These are phyloP conservation scores for Polyporus arcularius DNA, from an alignment of 768 basidiomycete species.

Conservation along the genomic window DNA sequence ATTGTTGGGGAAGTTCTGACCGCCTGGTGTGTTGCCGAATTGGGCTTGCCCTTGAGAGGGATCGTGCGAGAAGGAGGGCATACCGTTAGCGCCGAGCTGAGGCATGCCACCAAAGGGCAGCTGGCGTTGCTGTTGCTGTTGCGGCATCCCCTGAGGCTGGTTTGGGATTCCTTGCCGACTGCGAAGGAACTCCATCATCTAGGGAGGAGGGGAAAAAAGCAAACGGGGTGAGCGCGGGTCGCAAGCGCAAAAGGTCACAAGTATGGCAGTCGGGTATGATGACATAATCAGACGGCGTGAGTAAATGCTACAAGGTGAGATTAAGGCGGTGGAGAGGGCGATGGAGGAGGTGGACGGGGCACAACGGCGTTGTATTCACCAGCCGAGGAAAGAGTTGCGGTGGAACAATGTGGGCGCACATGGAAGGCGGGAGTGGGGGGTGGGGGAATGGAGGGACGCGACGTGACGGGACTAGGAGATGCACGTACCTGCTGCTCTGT, in stretches of 20 bases:
- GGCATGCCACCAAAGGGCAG: slow-evolving; percentile 1
- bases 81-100: slow-evolving; percentile 8
- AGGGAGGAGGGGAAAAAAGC: neutral
- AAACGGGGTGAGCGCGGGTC: slow-evolving; percentile 11
- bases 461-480: slow-evolving; percentile 6
- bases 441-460: slow-evolving; percentile 15
- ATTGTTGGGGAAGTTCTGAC: slow-evolving; percentile 9
- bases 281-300: slow-evolving; percentile 33
- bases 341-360: neutral
- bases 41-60: slow-evolving; percentile 9
- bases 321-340: slow-evolving; percentile 23
- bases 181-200: slow-evolving; percentile 23
- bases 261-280: slow-evolving; percentile 26
- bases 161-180: neutral
- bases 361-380: no score
- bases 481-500: slow-evolving; percentile 22
- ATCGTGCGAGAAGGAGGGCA: slow-evolving; percentile 9
- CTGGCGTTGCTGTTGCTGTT: slow-evolving; percentile 12
- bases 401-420: neutral
- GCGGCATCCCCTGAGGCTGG: slow-evolving; percentile 7
- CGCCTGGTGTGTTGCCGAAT: slow-evolving; percentile 9
- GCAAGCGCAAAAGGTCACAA: slow-evolving; percentile 9
- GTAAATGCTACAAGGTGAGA: slow-evolving; percentile 22
- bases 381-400: neutral
- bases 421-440: neutral